Conservation (phyloP, 1,284 basidiomycete species). For the Pterulicium gracile region DNA sequence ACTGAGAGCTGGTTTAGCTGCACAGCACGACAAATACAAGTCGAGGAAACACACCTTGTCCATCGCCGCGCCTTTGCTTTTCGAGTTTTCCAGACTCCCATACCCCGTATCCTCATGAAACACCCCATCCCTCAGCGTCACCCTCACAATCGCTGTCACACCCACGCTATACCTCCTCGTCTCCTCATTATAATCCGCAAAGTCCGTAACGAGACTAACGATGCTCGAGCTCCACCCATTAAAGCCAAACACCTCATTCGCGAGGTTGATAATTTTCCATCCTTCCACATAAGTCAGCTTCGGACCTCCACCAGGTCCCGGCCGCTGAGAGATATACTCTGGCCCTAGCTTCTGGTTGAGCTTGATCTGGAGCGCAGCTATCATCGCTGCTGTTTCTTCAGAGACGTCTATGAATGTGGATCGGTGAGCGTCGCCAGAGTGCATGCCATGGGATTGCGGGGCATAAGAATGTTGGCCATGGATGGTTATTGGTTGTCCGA, state of each 20-base stretch:
- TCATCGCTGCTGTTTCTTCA: slow-evolving; percentile 48
- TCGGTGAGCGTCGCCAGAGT: background rate
- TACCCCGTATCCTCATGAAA: slow-evolving; percentile 93
- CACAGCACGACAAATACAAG: slow-evolving; percentile 2
- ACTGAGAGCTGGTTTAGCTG: slow-evolving; percentile 35
- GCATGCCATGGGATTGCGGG: background rate
- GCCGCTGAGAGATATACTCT: slow-evolving; percentile 85
- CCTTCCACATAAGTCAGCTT: slow-evolving; percentile 95
- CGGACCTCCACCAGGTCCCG: slow-evolving; percentile 76
- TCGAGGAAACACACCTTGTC: slow-evolving; percentile 71
- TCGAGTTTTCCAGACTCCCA: slow-evolving; percentile 78
- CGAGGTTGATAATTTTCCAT: slow-evolving; percentile 93
- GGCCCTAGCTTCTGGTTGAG: slow-evolving; percentile 86
- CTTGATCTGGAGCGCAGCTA: slow-evolving; percentile 72
- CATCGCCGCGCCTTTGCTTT: slow-evolving; percentile 76
- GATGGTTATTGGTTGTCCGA: background rate
- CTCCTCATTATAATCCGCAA: slow-evolving; percentile 62
- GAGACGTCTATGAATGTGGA: slow-evolving; percentile 32
- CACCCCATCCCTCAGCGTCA: slow-evolving; percentile 82
- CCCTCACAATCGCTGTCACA: slow-evolving; percentile 77
- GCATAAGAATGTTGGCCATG: background rate
- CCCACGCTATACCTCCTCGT: slow-evolving; percentile 63
- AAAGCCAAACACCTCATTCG: slow-evolving; percentile 98
- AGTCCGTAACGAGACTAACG: slow-evolving; percentile 68
- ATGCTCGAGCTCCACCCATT: slow-evolving; percentile 94